Evolutionary conservation across 352 stramenopile genomes (phyloP).

Genomic region (Blastocystis sp.): DNA sequence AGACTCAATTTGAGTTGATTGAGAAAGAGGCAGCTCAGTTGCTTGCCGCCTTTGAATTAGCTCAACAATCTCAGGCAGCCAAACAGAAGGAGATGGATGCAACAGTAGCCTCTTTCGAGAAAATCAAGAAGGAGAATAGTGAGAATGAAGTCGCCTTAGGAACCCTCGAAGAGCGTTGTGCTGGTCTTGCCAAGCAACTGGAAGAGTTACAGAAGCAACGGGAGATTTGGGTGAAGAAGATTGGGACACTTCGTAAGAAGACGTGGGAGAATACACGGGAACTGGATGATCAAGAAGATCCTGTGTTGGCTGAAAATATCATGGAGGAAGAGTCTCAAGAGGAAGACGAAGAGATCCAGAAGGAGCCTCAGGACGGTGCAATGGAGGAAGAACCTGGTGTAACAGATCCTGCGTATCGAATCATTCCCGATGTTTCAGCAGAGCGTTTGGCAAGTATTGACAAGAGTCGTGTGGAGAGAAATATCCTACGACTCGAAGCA

Average conservation of each 20-base stretch:
- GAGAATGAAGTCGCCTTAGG: slow-evolving; percentile 76
- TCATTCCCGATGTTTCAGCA: slow-evolving; percentile 69
- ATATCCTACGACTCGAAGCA: slow-evolving; percentile 70
- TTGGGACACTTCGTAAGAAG: slow-evolving; percentile 74
- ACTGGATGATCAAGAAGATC: slow-evolving; percentile 74
- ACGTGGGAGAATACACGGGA: slow-evolving; percentile 69
- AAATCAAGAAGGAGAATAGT: slow-evolving; percentile 59
- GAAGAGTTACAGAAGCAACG: slow-evolving; percentile 79
- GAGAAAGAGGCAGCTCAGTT: slow-evolving; percentile 87
- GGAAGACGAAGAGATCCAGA: slow-evolving; percentile 68
- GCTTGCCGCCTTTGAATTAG: slow-evolving; percentile 82
- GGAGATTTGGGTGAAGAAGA: slow-evolving; percentile 73
- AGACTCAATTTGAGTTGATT: slow-evolving; percentile 83
- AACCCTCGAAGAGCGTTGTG: slow-evolving; percentile 83
- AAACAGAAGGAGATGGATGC: slow-evolving; percentile 79
- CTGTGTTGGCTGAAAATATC: slow-evolving; percentile 50
- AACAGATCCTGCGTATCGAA: not conserved
- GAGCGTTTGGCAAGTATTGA: slow-evolving; percentile 73
- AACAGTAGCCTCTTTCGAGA: slow-evolving; percentile 74
- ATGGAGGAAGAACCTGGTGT: slow-evolving; percentile 26
- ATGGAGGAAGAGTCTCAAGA: slow-evolving; percentile 54
- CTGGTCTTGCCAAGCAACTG: slow-evolving; percentile 74
- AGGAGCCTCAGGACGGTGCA: slow-evolving; percentile 69
- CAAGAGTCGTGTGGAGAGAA: slow-evolving; percentile 48
- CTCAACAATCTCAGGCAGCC: slow-evolving; percentile 81